Evolutionary conservation across 2,329 filamentous ascomycete species (phyloP), one percentile per base, ranked within the genome.

Genomic region (Fusarium newnesense): DNA sequence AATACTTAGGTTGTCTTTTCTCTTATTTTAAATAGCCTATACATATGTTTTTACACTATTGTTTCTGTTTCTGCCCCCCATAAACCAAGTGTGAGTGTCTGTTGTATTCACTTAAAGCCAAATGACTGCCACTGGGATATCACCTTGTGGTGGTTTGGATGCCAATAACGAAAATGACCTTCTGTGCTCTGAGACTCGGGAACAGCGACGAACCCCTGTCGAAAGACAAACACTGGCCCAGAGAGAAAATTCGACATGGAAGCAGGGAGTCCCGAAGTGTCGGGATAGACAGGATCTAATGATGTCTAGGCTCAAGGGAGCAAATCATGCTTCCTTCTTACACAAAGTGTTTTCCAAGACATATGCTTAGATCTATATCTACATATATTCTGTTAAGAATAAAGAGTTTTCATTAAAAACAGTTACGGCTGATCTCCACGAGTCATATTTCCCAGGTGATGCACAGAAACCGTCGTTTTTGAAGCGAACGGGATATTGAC

Each of bases 261-360:
- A 67, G 60, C 73, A 74, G 68, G 73, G 71, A 66, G 74, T 76
- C 69, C 74, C 72, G 15, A 56, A 65, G 46, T 46, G 67, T 75
- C 72, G 72, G 74, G 72, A 69, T 50, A 44, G 57, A 52, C 26
- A 60, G 56, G 60, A 53, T 53, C 56, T 40, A 36, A n/a, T 49
- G 44, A 37, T 44, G 69, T 61, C 56, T 61, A 61, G 54, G 49
- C 30, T 49, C 30, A 54, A 39, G 58, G 32, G 42, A 42, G 34
- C 32, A 52, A 39, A 54, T 19, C 18, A 18, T n/a, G 26, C 61
- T 37, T 39, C 46, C 18, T 42, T 30, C 21, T 42, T 15, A 34
- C 30, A n/a, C 19, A 28, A 30, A 36, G 15, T 24, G 44, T 37
- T 59, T n/a, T 50, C 32, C 24, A 50, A 50, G 21, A 26, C 16